Percentiles rank a stretch among this genome's conserved stretches.
Evolutionary conservation across 208 protist species (phyloP).

Genomic region (Trypanosoma vivax): DNA sequence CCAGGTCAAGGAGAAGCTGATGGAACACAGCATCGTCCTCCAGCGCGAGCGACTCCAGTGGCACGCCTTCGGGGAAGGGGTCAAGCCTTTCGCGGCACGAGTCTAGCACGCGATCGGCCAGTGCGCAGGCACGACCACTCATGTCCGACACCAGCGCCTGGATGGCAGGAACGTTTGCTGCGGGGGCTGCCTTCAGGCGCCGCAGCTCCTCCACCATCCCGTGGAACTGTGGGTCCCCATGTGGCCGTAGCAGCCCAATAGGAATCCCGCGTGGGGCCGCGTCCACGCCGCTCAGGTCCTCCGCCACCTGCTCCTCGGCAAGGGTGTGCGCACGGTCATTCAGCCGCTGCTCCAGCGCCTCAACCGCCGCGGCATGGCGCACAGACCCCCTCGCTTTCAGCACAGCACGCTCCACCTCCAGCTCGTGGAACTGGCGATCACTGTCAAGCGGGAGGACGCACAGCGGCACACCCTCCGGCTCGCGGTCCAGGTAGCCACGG

Average conservation of each 20-base stretch:
- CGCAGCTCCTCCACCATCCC: constrained; percentile 54
- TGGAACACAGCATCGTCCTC: constrained; percentile 49
- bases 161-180: neutral
- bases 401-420: constrained; percentile 54
- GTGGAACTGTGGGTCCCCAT: constrained; percentile 59
- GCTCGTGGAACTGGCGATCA: constrained; percentile 38
- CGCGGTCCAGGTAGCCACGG: constrained; percentile 49
- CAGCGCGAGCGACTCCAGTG: constrained; percentile 45
- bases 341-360: constrained; percentile 63
- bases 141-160: constrained; percentile 21
- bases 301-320: constrained; percentile 49
- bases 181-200: constrained; percentile 26
- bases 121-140: constrained; percentile 62
- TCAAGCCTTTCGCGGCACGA: constrained; percentile 28
- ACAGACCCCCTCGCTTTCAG: constrained; percentile 48
- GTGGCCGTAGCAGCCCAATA: constrained; percentile 40
- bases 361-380: constrained; percentile 44
- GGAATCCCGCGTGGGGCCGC: constrained; percentile 45
- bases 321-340: constrained; percentile 61
- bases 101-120: constrained; percentile 37
- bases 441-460: constrained; percentile 55
- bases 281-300: constrained; percentile 54
- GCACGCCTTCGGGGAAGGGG: constrained; percentile 41
- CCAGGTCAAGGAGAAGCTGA: constrained; percentile 50
- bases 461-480: constrained; percentile 54